Evolutionary conservation across 768 basidiomycete genomes (phyloP), one percentile per base, ranked within the genome.

Genomic region (Porpolomopsis calyptriformis): DNA sequence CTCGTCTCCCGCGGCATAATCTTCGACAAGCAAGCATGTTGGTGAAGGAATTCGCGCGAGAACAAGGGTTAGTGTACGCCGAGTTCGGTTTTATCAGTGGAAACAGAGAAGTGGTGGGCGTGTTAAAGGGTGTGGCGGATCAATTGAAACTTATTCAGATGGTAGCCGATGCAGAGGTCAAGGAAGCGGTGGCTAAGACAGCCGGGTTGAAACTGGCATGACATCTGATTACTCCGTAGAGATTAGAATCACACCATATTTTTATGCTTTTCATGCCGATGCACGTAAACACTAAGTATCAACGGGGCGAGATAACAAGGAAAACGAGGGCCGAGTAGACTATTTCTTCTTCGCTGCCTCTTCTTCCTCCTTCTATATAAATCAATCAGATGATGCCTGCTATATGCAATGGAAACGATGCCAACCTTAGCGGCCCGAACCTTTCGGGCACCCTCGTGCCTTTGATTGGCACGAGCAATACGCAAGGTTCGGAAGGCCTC

Each of bases 1-100:
- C 96, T 16, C 82, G 96, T 9, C 71, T 97, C 1, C 96, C 96
- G 2, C 73, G 96, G 31, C 94, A 98, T 70, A 92, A 96, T 60
- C 73, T 99, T 44, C 76, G 78, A 27, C 70, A 78, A 45, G 94
- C 94, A 2, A 88, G 86, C 52, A 48, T 72, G 24, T 68, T 93
- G 18, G 92, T 96, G 44, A 94, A 91, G 60, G 74, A 84, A 55
- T 98, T 84, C 55, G 90, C 91, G 11, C 69, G 75, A 53, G 86
- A 94, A 58, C 81, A 90, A 50, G 85, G 80, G 0, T 67, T 98
- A 3, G 74, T 77, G 27, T 99, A 93, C 56, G 83, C 85, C 33
- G 92, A 96, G 62, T 94, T 94, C 67, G 48, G 85, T 4, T 98
- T 93, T 57, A 62, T 90, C 0, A 66, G 82, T 33, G 94, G 92